These are phyloP conservation scores for Phytophthora cactorum DNA, from an alignment of 352 stramenopile species.

Conservation along the genomic window DNA sequence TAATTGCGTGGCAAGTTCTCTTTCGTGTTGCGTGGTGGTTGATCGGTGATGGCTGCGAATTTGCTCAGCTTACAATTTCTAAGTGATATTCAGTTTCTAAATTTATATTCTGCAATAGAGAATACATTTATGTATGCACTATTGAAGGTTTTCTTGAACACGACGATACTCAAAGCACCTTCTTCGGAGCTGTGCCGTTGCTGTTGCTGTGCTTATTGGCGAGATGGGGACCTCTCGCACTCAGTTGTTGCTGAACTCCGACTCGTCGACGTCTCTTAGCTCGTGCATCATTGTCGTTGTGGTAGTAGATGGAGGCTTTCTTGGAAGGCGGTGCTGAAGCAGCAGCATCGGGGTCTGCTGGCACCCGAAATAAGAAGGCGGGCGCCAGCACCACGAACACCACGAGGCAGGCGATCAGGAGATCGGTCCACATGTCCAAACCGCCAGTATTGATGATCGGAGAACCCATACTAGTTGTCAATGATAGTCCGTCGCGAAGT, in stretches of 20 bases:
- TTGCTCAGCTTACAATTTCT: not conserved
- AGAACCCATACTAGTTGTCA: not conserved
- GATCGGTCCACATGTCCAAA: slow-evolving; percentile 57
- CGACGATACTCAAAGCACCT: slow-evolving; percentile 6
- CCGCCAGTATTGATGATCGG: slow-evolving; percentile 1
- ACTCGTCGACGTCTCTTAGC: slow-evolving; percentile 12
- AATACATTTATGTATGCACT: slow-evolving; percentile 14
- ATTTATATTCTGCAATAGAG: not conserved
- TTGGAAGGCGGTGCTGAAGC: not conserved
- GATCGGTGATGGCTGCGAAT: slow-evolving; percentile 14
- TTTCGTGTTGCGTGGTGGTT: slow-evolving; percentile 5
- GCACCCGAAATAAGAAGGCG: slow-evolving; percentile 57
- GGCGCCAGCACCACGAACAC: slow-evolving; percentile 75
- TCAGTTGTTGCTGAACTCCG: slow-evolving; percentile 16
- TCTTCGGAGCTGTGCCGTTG: slow-evolving; percentile 4
- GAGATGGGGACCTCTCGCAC: not conserved
- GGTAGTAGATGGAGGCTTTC: slow-evolving; percentile 3
- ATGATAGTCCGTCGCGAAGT: not conserved
- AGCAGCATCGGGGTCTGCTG: not conserved
- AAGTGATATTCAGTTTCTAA: not conserved
- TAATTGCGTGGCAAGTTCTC: slow-evolving; percentile 14
- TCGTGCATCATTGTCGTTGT: not conserved
- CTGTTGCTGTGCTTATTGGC: not conserved
- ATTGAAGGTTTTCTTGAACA: not conserved
- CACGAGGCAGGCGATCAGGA: slow-evolving; percentile 62